These are phyloP conservation scores for Aristolochia fimbriata DNA, from an alignment of 164 flowering plant genomes.

Conservation along the genomic window DNA sequence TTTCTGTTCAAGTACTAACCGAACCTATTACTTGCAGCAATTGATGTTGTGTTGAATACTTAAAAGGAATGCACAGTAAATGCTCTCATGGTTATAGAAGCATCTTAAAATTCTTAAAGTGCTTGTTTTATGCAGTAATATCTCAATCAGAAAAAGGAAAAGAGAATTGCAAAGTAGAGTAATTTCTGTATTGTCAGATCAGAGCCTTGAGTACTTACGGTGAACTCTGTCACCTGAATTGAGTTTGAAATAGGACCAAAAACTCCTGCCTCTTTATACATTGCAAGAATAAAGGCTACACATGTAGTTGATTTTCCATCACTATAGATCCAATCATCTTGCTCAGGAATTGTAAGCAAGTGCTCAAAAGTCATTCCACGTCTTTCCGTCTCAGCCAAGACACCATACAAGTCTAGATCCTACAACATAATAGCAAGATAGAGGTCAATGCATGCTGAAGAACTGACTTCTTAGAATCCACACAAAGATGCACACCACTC, in stretches of 20 bases:
- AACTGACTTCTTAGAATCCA: no score
- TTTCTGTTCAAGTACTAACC: no score
- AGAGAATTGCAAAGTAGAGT: no score
- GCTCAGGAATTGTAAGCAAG: slow-evolving; percentile 80
- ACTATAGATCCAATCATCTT: slow-evolving; percentile 97
- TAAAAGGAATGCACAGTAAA: no score
- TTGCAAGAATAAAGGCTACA: slow-evolving; percentile 82
- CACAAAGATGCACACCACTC: no score
- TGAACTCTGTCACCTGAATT: slow-evolving; percentile 93
- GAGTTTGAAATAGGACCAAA: slow-evolving; percentile 57
- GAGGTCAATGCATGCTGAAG: neutral
- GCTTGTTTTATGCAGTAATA: no score
- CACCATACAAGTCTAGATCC: slow-evolving; percentile 56
- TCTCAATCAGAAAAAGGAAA: no score
- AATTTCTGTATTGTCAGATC: no score
- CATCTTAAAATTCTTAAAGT: no score
- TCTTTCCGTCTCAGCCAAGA: slow-evolving; percentile 66
- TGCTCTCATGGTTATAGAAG: no score
- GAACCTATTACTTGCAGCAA: no score
- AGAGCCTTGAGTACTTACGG: slow-evolving; percentile 41
- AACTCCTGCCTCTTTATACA: slow-evolving; percentile 94
- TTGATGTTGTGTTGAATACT: no score
- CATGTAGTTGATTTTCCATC: slow-evolving; percentile 99
- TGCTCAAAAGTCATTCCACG: slow-evolving; percentile 77
- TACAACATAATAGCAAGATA: slow-evolving; percentile 3